Evolutionary conservation across 2,329 filamentous ascomycete genomes (phyloP).

Genomic region (Annulohypoxylon truncatum): DNA sequence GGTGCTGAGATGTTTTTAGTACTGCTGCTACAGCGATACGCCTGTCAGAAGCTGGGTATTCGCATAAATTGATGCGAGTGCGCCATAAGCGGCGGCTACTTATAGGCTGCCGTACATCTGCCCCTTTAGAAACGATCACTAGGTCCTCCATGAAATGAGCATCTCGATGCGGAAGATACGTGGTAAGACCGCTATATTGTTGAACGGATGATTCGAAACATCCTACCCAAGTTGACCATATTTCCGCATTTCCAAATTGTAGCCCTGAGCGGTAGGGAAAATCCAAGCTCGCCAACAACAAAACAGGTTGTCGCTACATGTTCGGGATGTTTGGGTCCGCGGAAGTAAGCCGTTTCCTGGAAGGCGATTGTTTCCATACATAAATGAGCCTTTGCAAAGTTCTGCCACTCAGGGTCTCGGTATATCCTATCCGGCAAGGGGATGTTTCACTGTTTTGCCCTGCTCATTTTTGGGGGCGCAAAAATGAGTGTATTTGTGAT

Average conservation of each 20-base stretch:
- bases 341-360: not conserved
- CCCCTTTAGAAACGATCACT: not conserved
- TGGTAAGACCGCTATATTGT: slow-evolving; percentile 1
- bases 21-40: not conserved
- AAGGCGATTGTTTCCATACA: slow-evolving; percentile 2
- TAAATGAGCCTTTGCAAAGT: slow-evolving; percentile 5
- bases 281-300: not conserved
- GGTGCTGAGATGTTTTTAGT: not conserved
- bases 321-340: not conserved
- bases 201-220: not conserved
- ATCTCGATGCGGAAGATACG: not conserved
- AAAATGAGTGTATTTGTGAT: slow-evolving; percentile 1
- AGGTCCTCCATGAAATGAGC: not conserved
- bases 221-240: not conserved
- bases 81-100: not conserved
- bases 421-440: slow-evolving; percentile 5
- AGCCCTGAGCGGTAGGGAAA: not conserved
- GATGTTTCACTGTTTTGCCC: slow-evolving; percentile 5
- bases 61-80: slow-evolving; percentile 3
- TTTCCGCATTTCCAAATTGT: slow-evolving; percentile 1
- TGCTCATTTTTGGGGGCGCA: not conserved
- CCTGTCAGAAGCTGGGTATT: not conserved
- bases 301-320: not conserved
- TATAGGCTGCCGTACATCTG: not conserved
- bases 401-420: slow-evolving; percentile 1